Evolutionary conservation across 2,329 filamentous ascomycete species (phyloP).

Genomic region (Aspergillus sp.): DNA sequence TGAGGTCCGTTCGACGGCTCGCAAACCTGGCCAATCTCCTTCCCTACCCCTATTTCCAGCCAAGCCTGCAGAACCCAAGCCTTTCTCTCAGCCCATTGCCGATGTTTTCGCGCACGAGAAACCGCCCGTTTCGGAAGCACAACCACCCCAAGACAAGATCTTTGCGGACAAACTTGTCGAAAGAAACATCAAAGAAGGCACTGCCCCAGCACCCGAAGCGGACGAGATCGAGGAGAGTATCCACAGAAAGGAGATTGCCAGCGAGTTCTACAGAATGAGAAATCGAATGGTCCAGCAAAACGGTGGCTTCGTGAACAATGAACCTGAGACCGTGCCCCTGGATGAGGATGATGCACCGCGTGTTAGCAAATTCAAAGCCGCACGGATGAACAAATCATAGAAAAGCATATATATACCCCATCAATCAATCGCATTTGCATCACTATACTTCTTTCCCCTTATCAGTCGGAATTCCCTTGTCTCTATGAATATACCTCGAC

Average conservation of each 20-base stretch:
- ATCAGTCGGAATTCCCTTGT: not conserved
- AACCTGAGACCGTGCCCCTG: slow-evolving; percentile 59
- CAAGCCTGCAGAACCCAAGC: slow-evolving; percentile 29
- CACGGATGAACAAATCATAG: slow-evolving; percentile 27
- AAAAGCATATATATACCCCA: slow-evolving; percentile 3
- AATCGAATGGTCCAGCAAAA: slow-evolving; percentile 77
- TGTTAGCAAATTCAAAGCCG: slow-evolving; percentile 44
- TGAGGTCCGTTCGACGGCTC: slow-evolving; percentile 13
- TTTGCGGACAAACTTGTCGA: slow-evolving; percentile 56
- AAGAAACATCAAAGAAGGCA: slow-evolving; percentile 34
- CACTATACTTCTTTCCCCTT: not conserved
- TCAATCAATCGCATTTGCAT: not conserved
- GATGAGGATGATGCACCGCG: slow-evolving; percentile 50
- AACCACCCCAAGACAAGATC: slow-evolving; percentile 41
- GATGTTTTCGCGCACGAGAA: slow-evolving; percentile 11
- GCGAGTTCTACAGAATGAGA: slow-evolving; percentile 74
- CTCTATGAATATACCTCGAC: not conserved
- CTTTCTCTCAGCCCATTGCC: slow-evolving; percentile 32
- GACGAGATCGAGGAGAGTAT: slow-evolving; percentile 67
- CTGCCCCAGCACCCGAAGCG: slow-evolving; percentile 39
- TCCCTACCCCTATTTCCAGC: slow-evolving; percentile 33
- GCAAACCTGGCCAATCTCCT: slow-evolving; percentile 19
- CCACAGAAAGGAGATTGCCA: slow-evolving; percentile 68
- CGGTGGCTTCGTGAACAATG: slow-evolving; percentile 71
- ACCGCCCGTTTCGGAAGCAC: slow-evolving; percentile 14